These are phyloP conservation scores for Globisporangium camurandrum DNA, from an alignment of 352 stramenopile species.

Conservation along the genomic window DNA sequence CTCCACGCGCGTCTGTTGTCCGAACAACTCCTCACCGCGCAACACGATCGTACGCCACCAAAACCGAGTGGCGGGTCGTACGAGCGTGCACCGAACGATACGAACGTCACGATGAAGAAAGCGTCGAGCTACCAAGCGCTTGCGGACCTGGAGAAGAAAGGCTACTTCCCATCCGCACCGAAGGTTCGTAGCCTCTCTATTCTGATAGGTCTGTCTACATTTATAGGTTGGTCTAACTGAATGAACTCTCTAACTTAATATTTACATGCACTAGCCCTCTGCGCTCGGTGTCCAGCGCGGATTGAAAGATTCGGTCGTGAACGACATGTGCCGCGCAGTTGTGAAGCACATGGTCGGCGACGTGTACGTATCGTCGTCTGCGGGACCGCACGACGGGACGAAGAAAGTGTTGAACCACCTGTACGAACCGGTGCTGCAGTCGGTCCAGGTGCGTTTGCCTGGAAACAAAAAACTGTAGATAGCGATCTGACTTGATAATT, in stretches of 20 bases:
- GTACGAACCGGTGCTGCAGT: conserved; percentile 81
- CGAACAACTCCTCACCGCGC: conserved; percentile 37
- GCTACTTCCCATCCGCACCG: conserved; percentile 68
- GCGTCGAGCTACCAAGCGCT: conserved; percentile 69
- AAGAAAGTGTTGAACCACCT: conserved; percentile 82
- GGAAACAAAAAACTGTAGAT: no score
- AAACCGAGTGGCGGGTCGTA: conserved; percentile 58
- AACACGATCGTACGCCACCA: conserved; percentile 16
- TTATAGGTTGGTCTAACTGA: not conserved
- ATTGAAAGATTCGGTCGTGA: conserved; percentile 81
- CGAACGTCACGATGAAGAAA: conserved; percentile 56
- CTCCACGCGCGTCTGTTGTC: conserved; percentile 47
- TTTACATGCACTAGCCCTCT: conserved; percentile 28
- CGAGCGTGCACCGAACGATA: conserved; percentile 24
- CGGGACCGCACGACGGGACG: conserved; percentile 46
- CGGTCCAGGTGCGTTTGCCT: conserved; percentile 33
- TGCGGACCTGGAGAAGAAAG: conserved; percentile 78
- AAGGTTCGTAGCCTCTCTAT: no score
- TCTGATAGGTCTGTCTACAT: no score
- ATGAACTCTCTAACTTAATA: not conserved
- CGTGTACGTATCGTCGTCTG: conserved; percentile 70
- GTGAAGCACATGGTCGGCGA: conserved; percentile 88
- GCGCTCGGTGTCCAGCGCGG: conserved; percentile 73
- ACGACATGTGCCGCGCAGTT: conserved; percentile 83
- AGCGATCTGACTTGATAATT: not conserved